Percentiles rank a stretch among this genome's conserved stretches.
Conservation (phyloP, 1,284 basidiomycete genomes). For the Ceratobasidium sp. region DNA sequence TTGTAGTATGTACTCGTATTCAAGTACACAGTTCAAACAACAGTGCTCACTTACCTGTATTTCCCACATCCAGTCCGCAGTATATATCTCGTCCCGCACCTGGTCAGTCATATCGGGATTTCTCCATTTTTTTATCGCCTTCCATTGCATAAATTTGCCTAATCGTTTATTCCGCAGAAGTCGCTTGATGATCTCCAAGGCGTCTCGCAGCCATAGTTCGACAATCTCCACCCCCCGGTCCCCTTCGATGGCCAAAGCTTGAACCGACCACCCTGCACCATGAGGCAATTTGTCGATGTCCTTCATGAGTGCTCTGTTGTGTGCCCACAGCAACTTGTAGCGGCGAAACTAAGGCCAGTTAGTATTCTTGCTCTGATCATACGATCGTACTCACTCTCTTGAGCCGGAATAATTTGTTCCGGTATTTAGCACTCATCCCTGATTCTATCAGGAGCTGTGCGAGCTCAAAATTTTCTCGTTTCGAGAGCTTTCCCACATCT, state of each 20-base stretch:
- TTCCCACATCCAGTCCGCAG: conserved; percentile 34
- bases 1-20: too few species aligned
- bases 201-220: too few species aligned
- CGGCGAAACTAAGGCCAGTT: too few species aligned
- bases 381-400: not conserved
- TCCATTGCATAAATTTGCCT: not conserved
- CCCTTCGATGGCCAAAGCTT: conserved; percentile 39
- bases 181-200: conserved; percentile 50
- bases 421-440: not conserved
- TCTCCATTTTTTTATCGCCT: conserved; percentile 3
- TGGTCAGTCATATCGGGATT: not conserved
- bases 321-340: not conserved
- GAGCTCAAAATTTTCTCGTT: not conserved
- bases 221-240: conserved; percentile 43
- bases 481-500: not conserved
- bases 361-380: too few species aligned
- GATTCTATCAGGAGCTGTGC: not conserved
- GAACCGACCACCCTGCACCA: not conserved
- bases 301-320: conserved; percentile 2
- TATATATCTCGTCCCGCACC: conserved; percentile 17
- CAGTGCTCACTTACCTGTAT: conserved; percentile 32
- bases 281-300: too few species aligned
- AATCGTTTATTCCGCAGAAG: conserved; percentile 42
- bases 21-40: too few species aligned
- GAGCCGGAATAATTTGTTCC: not conserved